A percentile compares a stretch with the other conserved stretches of the same genome.
Evolutionary conservation across 73 alveolate species (phyloP).

Genomic region (Paramecium octaurelia): DNA sequence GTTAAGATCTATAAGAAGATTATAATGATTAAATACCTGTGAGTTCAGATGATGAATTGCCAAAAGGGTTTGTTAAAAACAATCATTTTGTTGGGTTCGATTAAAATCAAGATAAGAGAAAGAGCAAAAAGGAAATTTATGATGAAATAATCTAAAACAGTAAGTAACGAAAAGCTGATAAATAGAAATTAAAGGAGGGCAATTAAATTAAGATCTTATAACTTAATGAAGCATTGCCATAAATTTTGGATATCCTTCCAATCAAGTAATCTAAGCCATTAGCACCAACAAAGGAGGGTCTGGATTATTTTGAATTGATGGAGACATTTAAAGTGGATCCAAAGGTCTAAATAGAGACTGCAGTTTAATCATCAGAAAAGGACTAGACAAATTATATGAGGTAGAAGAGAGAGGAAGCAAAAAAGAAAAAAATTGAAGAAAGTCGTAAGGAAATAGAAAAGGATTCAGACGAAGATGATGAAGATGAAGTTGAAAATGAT

Average conservation of each 20-base stretch:
- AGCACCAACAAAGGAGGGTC: neutral
- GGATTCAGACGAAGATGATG: conserved; percentile 7
- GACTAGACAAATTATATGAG: neutral
- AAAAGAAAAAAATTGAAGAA: neutral
- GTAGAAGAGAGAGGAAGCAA: neutral
- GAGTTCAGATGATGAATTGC: conserved; percentile 32
- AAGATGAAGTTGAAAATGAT: conserved; percentile 1
- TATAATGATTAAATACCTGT: neutral
- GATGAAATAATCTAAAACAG: conserved; percentile 1
- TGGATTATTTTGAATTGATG: neutral
- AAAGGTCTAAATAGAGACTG: neutral
- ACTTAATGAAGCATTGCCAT: neutral
- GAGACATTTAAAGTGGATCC: neutral
- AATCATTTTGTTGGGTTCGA: conserved; percentile 49
- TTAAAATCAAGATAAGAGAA: conserved; percentile 11
- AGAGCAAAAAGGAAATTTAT: conserved; percentile 26
- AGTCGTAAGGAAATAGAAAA: neutral
- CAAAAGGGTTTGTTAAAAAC: conserved; percentile 8
- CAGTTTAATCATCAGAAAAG: neutral
- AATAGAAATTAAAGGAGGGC: neutral
- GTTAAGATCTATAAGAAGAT: conserved; percentile 25
- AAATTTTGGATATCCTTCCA: neutral
- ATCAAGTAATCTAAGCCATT: neutral
- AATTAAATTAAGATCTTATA: neutral
- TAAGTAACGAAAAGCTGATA: conserved; percentile 7